Base-by-base conservation (phyloP, 2,329 filamentous ascomycete species). In the Botrytis aclada region DNA sequence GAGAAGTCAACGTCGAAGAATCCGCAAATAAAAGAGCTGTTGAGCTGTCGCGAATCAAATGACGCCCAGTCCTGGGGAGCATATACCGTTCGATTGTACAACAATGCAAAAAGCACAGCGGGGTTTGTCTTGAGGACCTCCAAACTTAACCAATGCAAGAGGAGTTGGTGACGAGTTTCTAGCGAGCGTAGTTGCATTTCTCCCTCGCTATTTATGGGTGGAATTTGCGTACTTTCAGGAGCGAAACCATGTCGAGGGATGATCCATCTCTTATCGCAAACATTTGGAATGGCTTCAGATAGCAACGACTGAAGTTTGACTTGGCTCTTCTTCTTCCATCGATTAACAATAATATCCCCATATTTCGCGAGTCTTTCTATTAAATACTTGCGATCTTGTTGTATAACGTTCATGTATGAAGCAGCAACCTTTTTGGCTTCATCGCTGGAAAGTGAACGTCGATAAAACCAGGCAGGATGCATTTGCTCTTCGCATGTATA, bases 311-410 rank as follows among this genome's bases (percentile, higher is more conserved):
- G 25, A 18, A 69, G 61, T 54, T 61, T 61, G 9, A 56, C 58
- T 41, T 56, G 39, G 16, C 67, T 67, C 29, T 66, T 71, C 16
- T 67, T 62, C 18, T 71, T 65, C 72, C 72, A 73, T 20, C 61
- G 37, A 18, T 29, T 45, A n/a, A 71, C 1, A 6, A 73, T 37
- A 1, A 67, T 71, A 41, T 73, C 65, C 32, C 64, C 65, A 34
- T 63, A 58, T 0, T 58, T 70, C 0, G 37, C 22, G 32, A 70
- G 56, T 58, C 20, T 56, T 22, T 72, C 14, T 32, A 34, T 9
- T 7, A 72, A n/a, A n/a, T 72, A 72, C 1, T 54, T 29, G n/a
- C 65, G 12, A 39, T 70, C 43, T 43, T 54, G n/a, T 32, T 72
- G 25, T 10, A 58, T 66, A 3, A 18, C 4, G 10, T 51, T n/a